Percentiles rank a stretch among this genome's conserved stretches.
Conservation (phyloP, 164 flowering plant species). For the Magnolia officinalis region DNA sequence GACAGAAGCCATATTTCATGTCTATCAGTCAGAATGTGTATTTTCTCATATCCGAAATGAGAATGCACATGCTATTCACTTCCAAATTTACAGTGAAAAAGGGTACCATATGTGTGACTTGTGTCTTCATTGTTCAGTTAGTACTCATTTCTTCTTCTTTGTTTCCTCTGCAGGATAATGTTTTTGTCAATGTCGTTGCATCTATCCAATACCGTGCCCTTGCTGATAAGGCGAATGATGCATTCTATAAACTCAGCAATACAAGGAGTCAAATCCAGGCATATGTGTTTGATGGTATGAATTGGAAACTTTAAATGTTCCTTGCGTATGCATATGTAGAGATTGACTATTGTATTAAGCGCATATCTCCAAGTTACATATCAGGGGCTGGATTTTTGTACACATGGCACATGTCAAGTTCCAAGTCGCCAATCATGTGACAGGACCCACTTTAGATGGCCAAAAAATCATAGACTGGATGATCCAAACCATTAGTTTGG, state of each 20-base stretch:
- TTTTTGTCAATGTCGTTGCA: slow-evolving; percentile 77
- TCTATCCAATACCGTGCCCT: slow-evolving; percentile 69
- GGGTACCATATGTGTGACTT: not conserved
- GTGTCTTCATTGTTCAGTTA: not conserved
- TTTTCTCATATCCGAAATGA: too few species aligned
- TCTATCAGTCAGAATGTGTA: too few species aligned
- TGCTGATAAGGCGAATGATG: slow-evolving; percentile 62
- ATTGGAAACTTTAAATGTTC: not conserved
- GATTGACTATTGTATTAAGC: too few species aligned
- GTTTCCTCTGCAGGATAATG: slow-evolving; percentile 58
- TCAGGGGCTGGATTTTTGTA: too few species aligned
- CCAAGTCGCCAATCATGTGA: too few species aligned
- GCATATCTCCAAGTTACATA: too few species aligned
- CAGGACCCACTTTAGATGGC: not conserved
- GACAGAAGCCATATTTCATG: too few species aligned
- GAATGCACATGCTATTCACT: too few species aligned
- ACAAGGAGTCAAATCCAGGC: slow-evolving; percentile 66
- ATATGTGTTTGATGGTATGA: slow-evolving; percentile 75
- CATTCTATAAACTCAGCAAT: slow-evolving; percentile 71
- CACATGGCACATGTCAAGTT: too few species aligned
- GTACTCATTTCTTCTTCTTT: not conserved
- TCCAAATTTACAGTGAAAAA: too few species aligned
- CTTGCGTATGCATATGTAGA: too few species aligned
- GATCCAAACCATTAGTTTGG: not conserved
- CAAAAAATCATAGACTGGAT: not conserved